These are phyloP conservation scores for Syzygium malaccense DNA, from an alignment of 441 rosid genomes.

Conservation along the genomic window DNA sequence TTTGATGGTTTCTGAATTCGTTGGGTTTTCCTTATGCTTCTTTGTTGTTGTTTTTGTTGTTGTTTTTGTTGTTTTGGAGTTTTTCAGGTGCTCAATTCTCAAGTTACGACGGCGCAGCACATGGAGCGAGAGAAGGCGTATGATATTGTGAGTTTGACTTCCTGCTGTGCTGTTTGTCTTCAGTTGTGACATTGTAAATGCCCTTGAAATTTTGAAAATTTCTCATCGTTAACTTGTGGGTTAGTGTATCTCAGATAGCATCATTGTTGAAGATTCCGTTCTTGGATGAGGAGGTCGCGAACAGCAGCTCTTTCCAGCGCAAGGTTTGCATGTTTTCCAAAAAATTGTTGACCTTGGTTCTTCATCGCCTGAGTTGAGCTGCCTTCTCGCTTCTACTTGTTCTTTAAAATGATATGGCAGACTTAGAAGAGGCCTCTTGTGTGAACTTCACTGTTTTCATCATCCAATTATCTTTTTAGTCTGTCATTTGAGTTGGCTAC, in stretches of 20 bases:
- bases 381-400: background rate
- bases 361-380: background rate
- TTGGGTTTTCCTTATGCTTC: background rate
- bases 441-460: background rate
- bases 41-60: background rate
- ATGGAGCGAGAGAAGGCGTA: constrained; percentile 81
- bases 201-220: background rate
- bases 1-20: background rate
- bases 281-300: constrained; percentile 71
- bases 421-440: background rate
- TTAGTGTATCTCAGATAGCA: constrained; percentile 41
- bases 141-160: constrained; percentile 42
- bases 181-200: background rate
- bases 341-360: background rate
- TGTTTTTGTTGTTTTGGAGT: background rate
- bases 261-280: constrained; percentile 83
- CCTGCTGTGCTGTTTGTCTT: background rate
- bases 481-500: background rate
- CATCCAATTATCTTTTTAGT: background rate
- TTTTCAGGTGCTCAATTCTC: constrained; percentile 67
- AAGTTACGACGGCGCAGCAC: constrained; percentile 67
- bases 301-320: constrained; percentile 52
- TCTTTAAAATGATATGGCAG: background rate
- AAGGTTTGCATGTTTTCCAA: constrained; percentile 31
- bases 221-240: background rate